Percentiles rank a stretch among this genome's conserved stretches.
Evolutionary conservation across 1,284 basidiomycete species (phyloP).

Genomic region (Sanguinoderma infundibulare): DNA sequence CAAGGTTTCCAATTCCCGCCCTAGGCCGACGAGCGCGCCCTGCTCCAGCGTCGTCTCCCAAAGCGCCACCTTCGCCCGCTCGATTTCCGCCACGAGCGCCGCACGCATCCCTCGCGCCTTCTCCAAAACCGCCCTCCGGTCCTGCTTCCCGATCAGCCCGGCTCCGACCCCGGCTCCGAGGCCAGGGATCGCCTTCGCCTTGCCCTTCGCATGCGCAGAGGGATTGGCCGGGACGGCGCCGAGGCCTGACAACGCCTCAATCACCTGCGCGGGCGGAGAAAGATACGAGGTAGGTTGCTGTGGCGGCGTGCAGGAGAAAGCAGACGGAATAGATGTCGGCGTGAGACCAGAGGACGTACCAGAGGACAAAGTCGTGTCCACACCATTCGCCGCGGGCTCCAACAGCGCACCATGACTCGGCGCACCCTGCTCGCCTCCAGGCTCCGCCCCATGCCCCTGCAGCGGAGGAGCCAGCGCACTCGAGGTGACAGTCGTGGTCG

Average conservation of each 20-base stretch:
- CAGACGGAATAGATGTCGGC: neutral
- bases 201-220: constrained; percentile 18
- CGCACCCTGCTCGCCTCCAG: too few species aligned
- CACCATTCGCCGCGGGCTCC: neutral
- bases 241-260: neutral
- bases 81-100: constrained; percentile 58
- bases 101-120: constrained; percentile 56
- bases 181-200: constrained; percentile 15
- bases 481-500: neutral
- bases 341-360: neutral
- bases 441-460: neutral
- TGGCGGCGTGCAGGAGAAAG: neutral
- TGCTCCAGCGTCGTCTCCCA: constrained; percentile 80
- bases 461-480: neutral
- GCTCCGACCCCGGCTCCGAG: constrained; percentile 3
- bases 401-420: neutral
- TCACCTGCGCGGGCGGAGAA: neutral
- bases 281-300: neutral
- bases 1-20: constrained; percentile 39
- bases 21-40: constrained; percentile 62
- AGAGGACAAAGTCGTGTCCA: neutral
- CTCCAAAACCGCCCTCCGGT: constrained; percentile 27
- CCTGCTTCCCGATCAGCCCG: constrained; percentile 8
- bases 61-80: constrained; percentile 62
- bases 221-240: neutral